Percentiles rank a stretch among this genome's conserved stretches.
phyloP scores from a whole-genome alignment of 257 asterid genomes.

The Galeopsis tetrahit region DNA sequence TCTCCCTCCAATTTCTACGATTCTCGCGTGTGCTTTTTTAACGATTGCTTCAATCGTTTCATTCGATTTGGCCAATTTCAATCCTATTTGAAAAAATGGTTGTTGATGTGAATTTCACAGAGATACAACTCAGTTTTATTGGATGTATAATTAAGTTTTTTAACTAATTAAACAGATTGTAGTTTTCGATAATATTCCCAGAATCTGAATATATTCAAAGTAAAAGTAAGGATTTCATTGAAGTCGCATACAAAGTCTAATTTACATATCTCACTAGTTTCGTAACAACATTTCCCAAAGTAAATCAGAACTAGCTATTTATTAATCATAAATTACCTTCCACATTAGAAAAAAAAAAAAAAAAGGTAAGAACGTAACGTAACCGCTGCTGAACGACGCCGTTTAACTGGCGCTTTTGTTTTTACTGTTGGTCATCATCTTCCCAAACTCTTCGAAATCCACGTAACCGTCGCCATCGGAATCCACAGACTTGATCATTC shows the following conservation, averaged over 20 bases:
- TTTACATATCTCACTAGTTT: not conserved
- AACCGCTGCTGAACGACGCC: slow-evolving; percentile 4
- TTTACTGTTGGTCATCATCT: slow-evolving; percentile 70
- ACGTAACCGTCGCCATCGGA: slow-evolving; percentile 83
- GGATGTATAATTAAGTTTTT: no score
- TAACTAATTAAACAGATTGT: no score
- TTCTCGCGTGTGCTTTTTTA: no score
- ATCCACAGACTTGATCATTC: slow-evolving; percentile 79
- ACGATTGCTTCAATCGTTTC: no score
- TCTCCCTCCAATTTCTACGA: no score
- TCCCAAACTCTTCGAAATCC: slow-evolving; percentile 68
- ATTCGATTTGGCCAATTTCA: not conserved
- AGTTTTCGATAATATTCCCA: no score
- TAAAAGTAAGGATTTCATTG: not conserved
- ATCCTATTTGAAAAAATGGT: not conserved
- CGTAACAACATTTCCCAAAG: not conserved
- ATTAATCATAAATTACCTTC: not conserved
- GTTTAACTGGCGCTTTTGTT: not conserved
- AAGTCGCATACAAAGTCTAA: not conserved
- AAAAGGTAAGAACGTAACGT: no score
- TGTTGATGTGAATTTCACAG: no score
- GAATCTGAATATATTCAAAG: not conserved
- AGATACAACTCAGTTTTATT: no score
- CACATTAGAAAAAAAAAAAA: not conserved
- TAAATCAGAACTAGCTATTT: not conserved